Base-by-base conservation (phyloP, 2,329 filamentous ascomycete genomes). In the Piedraia hortae region DNA sequence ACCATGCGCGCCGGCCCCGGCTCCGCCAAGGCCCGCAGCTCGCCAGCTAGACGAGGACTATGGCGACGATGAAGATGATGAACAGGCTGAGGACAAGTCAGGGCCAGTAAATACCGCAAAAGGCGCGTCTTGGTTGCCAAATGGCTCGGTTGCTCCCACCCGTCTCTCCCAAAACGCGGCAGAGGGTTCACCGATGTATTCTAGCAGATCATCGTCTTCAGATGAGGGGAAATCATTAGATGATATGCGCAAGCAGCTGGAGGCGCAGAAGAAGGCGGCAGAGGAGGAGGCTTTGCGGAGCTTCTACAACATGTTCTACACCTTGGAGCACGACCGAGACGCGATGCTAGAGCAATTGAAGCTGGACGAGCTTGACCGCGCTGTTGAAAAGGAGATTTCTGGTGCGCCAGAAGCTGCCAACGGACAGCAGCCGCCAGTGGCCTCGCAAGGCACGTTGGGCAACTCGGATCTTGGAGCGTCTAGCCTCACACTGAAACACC, bases 271-370 rank as follows among this genome's bases (percentile, higher is more conserved):
- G 42, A 80, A 70, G 43, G 75, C 73, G 14, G 80, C 74, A 21
- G 82, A 90, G 39, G 77, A 89, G 39, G 70, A 73, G 22, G 85
- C 77, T 19, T 78, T 78, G 48, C 63, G 66, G 36, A 85, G 72
- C 47, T 93, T 91, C 45, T 71, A 90, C 41, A 88, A 77, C 6
- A 59, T 90, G 32, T 89, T 93, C 46, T 82, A 90, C 45, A 91
- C 85, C 1, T 56, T 93, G 14, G 85, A 97, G 46, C 85, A 82
- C 42, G 85, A 97, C 42, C 64, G 75, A 24, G 77, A 82, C 36
- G 85, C 85, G 21, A 93, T 97, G 85, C 50, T 93, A 26, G 85
- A 97, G 45, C 85, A 97, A 46, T 78, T 93, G 45, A 77, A 82
- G 44, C 59, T 97, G 12, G 85, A 97, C 40, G 85, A 93, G 44